Percentiles rank a stretch among this genome's conserved stretches.
These are phyloP conservation scores for Aspergillus quadrilineatus DNA, from an alignment of 2,329 filamentous ascomycete species.

Conservation along the genomic window DNA sequence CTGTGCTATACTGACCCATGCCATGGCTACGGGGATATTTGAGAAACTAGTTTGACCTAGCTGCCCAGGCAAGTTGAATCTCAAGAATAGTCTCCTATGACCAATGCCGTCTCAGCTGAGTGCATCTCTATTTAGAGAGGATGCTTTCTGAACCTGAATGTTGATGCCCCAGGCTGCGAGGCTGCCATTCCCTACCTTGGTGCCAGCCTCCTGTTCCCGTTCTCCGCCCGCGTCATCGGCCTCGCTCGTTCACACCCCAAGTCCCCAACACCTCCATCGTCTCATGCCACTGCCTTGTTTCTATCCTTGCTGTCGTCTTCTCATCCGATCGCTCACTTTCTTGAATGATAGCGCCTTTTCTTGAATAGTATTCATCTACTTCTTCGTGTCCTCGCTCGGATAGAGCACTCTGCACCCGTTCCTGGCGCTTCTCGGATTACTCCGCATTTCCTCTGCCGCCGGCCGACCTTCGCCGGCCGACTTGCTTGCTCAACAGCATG, in stretches of 20 bases:
- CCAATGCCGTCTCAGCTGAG: not conserved
- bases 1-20: not conserved
- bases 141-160: not conserved
- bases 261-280: conserved; percentile 1
- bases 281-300: not conserved
- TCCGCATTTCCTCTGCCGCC: conserved; percentile 15
- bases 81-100: not conserved
- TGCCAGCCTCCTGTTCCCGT: conserved; percentile 5
- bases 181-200: conserved; percentile 8
- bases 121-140: not conserved
- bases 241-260: conserved; percentile 20
- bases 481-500: conserved; percentile 25
- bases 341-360: not conserved
- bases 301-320: conserved; percentile 3
- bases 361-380: not conserved
- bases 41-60: not conserved
- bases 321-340: not conserved
- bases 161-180: conserved; percentile 29
- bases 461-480: conserved; percentile 6
- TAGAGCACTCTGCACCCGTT: not conserved
- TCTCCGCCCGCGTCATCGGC: conserved; percentile 35
- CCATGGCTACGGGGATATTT: not conserved
- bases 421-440: conserved; percentile 14
- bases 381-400: conserved; percentile 2
- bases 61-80: not conserved